Base-by-base conservation (phyloP, 805 yeast genomes). In the Wickerhamiella hasegawae region DNA sequence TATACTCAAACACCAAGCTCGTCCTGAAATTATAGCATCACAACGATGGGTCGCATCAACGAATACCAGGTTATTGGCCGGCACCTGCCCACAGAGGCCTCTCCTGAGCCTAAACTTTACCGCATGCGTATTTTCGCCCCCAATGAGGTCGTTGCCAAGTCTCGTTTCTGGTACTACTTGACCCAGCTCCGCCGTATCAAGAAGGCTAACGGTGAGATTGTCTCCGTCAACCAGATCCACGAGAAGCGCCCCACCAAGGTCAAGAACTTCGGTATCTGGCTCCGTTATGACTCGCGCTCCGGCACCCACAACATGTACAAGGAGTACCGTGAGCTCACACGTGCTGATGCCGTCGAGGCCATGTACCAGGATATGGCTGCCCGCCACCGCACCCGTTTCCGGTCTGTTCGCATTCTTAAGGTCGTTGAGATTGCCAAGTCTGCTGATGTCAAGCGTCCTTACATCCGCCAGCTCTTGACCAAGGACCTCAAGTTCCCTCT, bases 261-360 rank as follows among this genome's bases (percentile, higher is more conserved):
- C 62, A 90, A 90, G 85, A 90, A 85, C 82, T 90, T 85, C 65
- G 98, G 96, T 74, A 67, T 90, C 73, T 90, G 99, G 99, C 80
- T 90, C 66, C 85, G 98, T 76, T 90, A 90, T 81, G 98, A 90
- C 66, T 90, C 99, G 52, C 92, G 99, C 80, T 90, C 98, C 54
- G 99, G 99, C 73, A 85, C 94, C 61, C 98, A 90, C 93, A 90
- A 90, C 92, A 90, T 90, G 96, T 90, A 90, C 95, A 90, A 90
- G 77, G 99, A 90, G 75, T 82, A 83, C 90, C 84, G 98, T 71
- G 98, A 87, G 59, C 93, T 87, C 57, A 70, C 95, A 74, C 90
- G 99, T 75, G 93, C 84, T 49, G 94, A 82, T 66, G 98, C 97
- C 55, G 96, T 90, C 62, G 94, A 81, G 69, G 72, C 90, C 63